These are phyloP conservation scores for Cenchrus fungigraminus DNA, from an alignment of 176 grass and related monocot genomes.

Conservation along the genomic window DNA sequence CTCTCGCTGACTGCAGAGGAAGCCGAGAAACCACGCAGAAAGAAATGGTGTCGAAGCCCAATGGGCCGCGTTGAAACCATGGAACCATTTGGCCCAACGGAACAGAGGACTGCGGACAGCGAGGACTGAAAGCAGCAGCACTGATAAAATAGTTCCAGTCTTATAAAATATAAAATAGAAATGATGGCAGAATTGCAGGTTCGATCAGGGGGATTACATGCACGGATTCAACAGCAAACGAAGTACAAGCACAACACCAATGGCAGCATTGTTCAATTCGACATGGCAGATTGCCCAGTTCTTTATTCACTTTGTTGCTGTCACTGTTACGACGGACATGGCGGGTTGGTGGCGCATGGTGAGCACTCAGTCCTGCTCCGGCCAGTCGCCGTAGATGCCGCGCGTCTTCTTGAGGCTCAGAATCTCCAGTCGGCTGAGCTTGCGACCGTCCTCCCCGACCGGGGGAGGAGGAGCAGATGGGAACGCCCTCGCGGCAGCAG, in stretches of 20 bases:
- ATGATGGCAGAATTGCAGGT: constrained; percentile 22
- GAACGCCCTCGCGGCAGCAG: background rate
- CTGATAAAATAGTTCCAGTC: constrained; percentile 11
- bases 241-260: background rate
- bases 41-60: constrained; percentile 34
- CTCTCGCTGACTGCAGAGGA: background rate
- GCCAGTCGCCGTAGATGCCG: constrained; percentile 57
- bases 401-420: constrained; percentile 22
- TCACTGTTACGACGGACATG: background rate
- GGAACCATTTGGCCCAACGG: constrained; percentile 12
- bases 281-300: constrained; percentile 1
- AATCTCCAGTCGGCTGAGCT: constrained; percentile 14
- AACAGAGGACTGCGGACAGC: background rate
- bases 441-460: background rate
- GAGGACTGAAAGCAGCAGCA: background rate
- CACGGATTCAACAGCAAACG: constrained; percentile 7
- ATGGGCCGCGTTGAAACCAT: constrained; percentile 12
- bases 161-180: background rate
- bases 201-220: constrained; percentile 38
- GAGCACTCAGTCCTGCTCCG: constrained; percentile 4
- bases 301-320: background rate
- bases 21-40: background rate
- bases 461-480: background rate
- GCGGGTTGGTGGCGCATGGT: background rate
- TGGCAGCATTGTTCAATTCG: background rate